Conservation (phyloP, 2,329 filamentous ascomycete species). For the Rhynchosporium agropyri region DNA sequence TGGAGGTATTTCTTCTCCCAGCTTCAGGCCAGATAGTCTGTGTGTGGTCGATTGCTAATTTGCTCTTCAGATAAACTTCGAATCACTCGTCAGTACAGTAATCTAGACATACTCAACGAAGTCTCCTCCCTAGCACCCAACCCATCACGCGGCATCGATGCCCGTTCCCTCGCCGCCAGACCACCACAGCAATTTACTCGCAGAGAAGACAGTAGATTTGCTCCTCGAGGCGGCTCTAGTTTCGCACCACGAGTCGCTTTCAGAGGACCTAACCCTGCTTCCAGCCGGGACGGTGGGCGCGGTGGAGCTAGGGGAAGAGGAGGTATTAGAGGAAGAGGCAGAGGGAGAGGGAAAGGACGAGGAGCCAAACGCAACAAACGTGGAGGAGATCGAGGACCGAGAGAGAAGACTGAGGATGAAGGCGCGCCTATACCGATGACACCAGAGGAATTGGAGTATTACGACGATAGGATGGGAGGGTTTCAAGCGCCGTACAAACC, state of each 20-base stretch:
- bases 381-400: constrained; percentile 31
- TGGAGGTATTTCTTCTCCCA: constrained; percentile 21
- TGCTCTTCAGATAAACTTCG: constrained; percentile 19
- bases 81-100: constrained; percentile 28
- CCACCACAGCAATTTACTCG: constrained; percentile 33
- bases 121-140: constrained; percentile 36
- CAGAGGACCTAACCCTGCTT: constrained; percentile 23
- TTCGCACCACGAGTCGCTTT: not conserved
- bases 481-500: constrained; percentile 36
- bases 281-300: constrained; percentile 21
- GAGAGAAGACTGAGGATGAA: constrained; percentile 22
- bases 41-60: constrained; percentile 3
- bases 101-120: constrained; percentile 34
- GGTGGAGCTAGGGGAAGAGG: constrained; percentile 44
- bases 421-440: constrained; percentile 27
- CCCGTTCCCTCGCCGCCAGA: constrained; percentile 41
- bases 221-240: constrained; percentile 7
- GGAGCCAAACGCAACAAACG: not conserved
- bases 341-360: constrained; percentile 39
- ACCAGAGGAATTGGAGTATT: constrained; percentile 34
- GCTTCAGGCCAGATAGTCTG: not conserved
- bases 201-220: constrained; percentile 20
- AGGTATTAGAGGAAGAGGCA: constrained; percentile 14
- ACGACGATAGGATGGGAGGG: constrained; percentile 33
- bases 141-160: constrained; percentile 39